Percentiles rank a stretch among this genome's conserved stretches.
Conservation (phyloP, 208 protist species). For the Leishmania tarentolae region DNA sequence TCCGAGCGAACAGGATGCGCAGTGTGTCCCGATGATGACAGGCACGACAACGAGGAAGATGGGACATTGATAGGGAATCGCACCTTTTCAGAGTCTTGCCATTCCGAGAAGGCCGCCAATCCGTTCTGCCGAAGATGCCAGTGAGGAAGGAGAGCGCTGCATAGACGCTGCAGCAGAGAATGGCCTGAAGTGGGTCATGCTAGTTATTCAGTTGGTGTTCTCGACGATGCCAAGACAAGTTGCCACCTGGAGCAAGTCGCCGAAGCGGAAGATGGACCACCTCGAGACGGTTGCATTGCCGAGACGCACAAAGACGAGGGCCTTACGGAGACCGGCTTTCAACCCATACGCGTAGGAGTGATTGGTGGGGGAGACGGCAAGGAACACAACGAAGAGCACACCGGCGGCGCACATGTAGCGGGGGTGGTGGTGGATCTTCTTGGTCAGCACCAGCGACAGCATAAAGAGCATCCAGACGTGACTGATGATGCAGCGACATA, state of each 20-base stretch:
- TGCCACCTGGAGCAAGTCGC: slow-evolving; percentile 67
- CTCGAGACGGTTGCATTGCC: slow-evolving; percentile 38
- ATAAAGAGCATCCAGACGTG: slow-evolving; percentile 57
- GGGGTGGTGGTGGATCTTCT: slow-evolving; percentile 73
- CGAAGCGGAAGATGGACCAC: slow-evolving; percentile 62
- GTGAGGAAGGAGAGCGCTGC: slow-evolving; percentile 55
- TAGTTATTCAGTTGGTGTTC: slow-evolving; percentile 28
- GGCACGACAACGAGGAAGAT: slow-evolving; percentile 53
- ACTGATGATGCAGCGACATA: slow-evolving; percentile 40
- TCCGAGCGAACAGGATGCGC: slow-evolving; percentile 62
- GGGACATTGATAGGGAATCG: slow-evolving; percentile 35
- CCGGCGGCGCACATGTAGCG: slow-evolving; percentile 65
- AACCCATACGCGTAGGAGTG: slow-evolving; percentile 45
- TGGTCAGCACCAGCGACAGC: slow-evolving; percentile 63
- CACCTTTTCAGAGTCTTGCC: slow-evolving; percentile 61
- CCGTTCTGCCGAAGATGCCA: slow-evolving; percentile 69
- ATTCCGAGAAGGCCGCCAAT: slow-evolving; percentile 44
- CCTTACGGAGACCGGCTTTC: slow-evolving; percentile 31
- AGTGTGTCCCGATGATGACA: slow-evolving; percentile 60
- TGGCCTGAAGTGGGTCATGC: slow-evolving; percentile 33
- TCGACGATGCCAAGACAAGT: slow-evolving; percentile 48
- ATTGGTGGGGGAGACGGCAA: slow-evolving; percentile 53
- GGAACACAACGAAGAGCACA: slow-evolving; percentile 51
- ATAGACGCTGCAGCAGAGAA: slow-evolving; percentile 46
- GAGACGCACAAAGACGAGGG: slow-evolving; percentile 33